Percentiles rank a stretch among this genome's conserved stretches.
Evolutionary conservation across 495 filamentous ascomycete species (phyloP).

Genomic region (Corynascus novoguineensis): DNA sequence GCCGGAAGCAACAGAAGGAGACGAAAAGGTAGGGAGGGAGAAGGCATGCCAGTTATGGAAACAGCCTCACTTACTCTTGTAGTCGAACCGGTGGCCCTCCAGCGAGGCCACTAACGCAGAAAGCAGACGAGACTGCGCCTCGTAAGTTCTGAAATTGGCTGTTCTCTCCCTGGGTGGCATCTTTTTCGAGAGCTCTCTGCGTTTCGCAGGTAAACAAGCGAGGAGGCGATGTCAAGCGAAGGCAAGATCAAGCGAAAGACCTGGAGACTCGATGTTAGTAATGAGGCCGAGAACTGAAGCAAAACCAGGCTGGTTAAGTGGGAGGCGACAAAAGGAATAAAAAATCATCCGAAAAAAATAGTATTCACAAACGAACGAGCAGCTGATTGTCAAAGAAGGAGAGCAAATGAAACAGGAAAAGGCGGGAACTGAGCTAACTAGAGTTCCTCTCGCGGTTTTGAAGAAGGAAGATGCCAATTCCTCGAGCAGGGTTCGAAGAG

Average conservation of each 20-base stretch:
- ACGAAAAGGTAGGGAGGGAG: neutral
- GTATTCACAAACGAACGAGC: too few relatives aligned
- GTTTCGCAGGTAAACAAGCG: neutral
- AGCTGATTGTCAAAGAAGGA: too few relatives aligned
- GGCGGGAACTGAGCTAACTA: neutral
- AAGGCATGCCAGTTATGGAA: neutral
- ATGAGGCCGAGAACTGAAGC: neutral
- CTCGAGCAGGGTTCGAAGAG: neutral
- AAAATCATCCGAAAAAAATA: neutral
- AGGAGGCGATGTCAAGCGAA: neutral
- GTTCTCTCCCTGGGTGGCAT: constrained; percentile 26
- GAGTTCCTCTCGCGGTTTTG: neutral
- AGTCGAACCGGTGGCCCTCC: constrained; percentile 41
- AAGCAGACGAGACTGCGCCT: constrained; percentile 44
- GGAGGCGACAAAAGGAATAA: neutral
- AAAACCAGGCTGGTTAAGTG: neutral
- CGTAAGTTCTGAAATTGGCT: constrained; percentile 45
- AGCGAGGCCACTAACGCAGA: constrained; percentile 47
- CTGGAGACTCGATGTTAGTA: neutral
- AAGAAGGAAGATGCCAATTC: neutral
- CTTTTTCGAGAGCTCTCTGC: neutral
- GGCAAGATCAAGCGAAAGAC: neutral
- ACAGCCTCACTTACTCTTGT: constrained; percentile 41
- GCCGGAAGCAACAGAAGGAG: neutral
- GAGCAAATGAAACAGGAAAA: neutral